Conservation (phyloP, 495 filamentous ascomycete species). For the Neurospora sp. region DNA sequence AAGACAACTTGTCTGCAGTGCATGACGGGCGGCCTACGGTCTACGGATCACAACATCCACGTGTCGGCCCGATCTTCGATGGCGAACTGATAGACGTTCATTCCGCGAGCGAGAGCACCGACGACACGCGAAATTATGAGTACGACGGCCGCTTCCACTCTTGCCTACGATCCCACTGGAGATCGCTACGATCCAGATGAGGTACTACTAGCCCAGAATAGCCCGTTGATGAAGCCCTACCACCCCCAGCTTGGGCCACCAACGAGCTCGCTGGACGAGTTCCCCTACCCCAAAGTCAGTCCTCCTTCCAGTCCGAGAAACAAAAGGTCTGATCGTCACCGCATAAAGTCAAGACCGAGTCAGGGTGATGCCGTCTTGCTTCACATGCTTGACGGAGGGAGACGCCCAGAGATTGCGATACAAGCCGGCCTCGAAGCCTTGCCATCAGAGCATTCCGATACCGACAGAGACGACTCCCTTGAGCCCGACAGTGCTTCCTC, state of each 20-base stretch:
- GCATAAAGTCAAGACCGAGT: constrained; percentile 29
- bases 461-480: constrained; percentile 3
- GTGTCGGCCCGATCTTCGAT: constrained; percentile 15
- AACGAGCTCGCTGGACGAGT: constrained; percentile 23
- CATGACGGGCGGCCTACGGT: background rate
- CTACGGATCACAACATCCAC: background rate
- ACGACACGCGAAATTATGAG: constrained; percentile 33
- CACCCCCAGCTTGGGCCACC: constrained; percentile 29
- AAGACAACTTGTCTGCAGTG: background rate
- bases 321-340: constrained; percentile 34
- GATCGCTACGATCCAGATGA: constrained; percentile 39
- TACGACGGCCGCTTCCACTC: constrained; percentile 27
- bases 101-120: constrained; percentile 18
- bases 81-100: constrained; percentile 19
- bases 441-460: constrained; percentile 20
- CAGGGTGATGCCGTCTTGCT: constrained; percentile 49
- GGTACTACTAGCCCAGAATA: constrained; percentile 26
- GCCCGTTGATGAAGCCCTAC: constrained; percentile 32
- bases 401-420: constrained; percentile 34
- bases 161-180: constrained; percentile 30
- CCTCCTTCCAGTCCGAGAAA: constrained; percentile 22
- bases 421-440: constrained; percentile 30
- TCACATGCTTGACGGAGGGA: constrained; percentile 39
- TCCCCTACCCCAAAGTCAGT: constrained; percentile 29
- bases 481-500: background rate